Evolutionary conservation across 441 rosid genomes (phyloP), one percentile per base, ranked within the genome.

Genomic region (Erodium chrysanthum): DNA sequence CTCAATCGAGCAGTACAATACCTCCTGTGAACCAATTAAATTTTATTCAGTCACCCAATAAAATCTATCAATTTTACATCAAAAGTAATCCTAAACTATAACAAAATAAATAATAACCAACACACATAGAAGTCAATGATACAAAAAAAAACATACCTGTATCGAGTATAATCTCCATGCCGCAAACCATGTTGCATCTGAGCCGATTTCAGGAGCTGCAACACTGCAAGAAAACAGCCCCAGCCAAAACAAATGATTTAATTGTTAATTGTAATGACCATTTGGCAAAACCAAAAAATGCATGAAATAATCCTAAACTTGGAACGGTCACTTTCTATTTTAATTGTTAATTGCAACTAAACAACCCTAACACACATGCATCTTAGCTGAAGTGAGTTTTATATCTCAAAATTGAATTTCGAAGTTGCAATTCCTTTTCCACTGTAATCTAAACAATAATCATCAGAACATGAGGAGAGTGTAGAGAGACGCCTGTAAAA

Each of bases 141-240:
- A 7, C 7, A 5, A 67, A 33, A 67, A 12, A 12, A 31, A 42
- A 27, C 62, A 63, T 81, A 94, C 99, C 97, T 78, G 71, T 95
- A 95, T 40, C 95, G 95, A 60, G 93, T 76, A 70, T 95, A 95
- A 72, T 95, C 96, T 60, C 97, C 96, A 52, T 87, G 99, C 66
- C 96, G 91, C 84, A 95, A 72, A 66, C 98, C 99, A 72, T 95
- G 99, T 80, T 95, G 99, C 90, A 91, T 87, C 79, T 95, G 97
- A 59, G 98, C 86, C 64, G 96, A 75, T 74, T 90, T 90, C 75
- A 90, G 79, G 52, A 95, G 86, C 84, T 90, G 96, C 83, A 91
- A 75, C 69, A 91, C 99, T 91, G 84, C 23, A 66, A 46, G 37
- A 11, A 7, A 11, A 52, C 23, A 52, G 0, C 59, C 33, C 33